phyloP scores from a whole-genome alignment of 805 yeast species.

The Nadsonia fulvescens region DNA sequence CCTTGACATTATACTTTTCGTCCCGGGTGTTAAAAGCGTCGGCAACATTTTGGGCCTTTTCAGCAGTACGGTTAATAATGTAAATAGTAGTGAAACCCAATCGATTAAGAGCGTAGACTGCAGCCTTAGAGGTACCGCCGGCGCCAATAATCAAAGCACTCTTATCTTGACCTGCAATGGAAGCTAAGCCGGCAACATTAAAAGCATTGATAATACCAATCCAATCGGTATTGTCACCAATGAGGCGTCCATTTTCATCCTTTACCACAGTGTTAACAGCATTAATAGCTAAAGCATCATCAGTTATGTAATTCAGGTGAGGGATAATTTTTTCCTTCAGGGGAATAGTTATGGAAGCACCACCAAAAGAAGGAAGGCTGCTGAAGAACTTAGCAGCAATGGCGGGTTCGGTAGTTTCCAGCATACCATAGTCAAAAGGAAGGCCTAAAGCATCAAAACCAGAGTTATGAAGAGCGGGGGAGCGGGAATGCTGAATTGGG shows the following conservation, averaged over 20 bases:
- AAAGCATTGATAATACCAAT: constrained; percentile 65
- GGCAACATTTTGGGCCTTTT: constrained; percentile 43
- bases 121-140: constrained; percentile 96
- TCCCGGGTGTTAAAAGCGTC: constrained; percentile 44
- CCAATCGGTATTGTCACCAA: constrained; percentile 95
- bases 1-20: constrained; percentile 37
- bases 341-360: constrained; percentile 92
- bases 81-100: constrained; percentile 66
- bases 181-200: constrained; percentile 34
- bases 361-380: constrained; percentile 46
- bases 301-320: constrained; percentile 44
- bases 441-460: constrained; percentile 59
- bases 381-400: constrained; percentile 37
- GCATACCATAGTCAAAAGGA: constrained; percentile 50
- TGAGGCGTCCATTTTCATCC: constrained; percentile 27
- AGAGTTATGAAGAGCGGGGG: constrained; percentile 74
- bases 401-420: constrained; percentile 48
- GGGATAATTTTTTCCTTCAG: constrained; percentile 66
- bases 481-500: constrained; percentile 74
- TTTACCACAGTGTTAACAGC: constrained; percentile 76
- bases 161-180: constrained; percentile 13
- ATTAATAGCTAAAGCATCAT: constrained; percentile 70
- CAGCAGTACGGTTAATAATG: constrained; percentile 61
- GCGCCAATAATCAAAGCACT: constrained; percentile 80
- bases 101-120: constrained; percentile 63